Evolutionary conservation across 441 rosid species (phyloP), one percentile per base, ranked within the genome.

Genomic region (Euphorbia neoarborescens): DNA sequence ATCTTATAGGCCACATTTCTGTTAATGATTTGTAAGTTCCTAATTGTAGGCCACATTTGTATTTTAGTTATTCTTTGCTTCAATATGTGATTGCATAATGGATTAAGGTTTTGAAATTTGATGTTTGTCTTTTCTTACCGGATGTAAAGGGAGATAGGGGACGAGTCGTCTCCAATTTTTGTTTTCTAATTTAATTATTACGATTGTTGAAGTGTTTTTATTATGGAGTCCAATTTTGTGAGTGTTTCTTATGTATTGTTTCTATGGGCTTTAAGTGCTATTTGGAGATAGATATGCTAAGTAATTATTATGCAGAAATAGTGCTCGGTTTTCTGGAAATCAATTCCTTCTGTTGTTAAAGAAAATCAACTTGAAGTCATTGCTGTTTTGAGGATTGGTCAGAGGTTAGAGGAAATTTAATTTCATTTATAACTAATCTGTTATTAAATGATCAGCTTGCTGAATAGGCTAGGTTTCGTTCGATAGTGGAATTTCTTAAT

Each of bases 311-410:
- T 83, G 68, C 89, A 93, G 98, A 71, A 90, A 90, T 58, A 88
- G 90, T 38, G 89, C 97, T 0, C 84, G 96, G 53, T 93, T 87
- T 85, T 90, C 13, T 90, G 98, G 97, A 90, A 91, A 76, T 78
- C 95, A 15, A 84, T 91, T 76, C 93, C 97, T 75, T 44, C 81
- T 2, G 59, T 72, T 13, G 69, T 85, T 62, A 92, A 88, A 76
- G 96, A 89, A 78, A 87, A 75, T 85, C 85, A 80, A 66, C 86
- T 86, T 0, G 97, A 91, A 74, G 77, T 90, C 24, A 83, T 74
- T 74, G 95, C 96, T 9, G 88, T 82, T 35, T 94, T 96, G 98
- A 79, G 56, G 75, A 84, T 94, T 73, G 93, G 95, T 68, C 96
- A 91, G 85, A 84, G 82, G 77, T 80, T 91, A 34, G n/a, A n/a